Conservation (phyloP, 2,329 filamentous ascomycete species). For the Rhytidhysteron rufulum region DNA sequence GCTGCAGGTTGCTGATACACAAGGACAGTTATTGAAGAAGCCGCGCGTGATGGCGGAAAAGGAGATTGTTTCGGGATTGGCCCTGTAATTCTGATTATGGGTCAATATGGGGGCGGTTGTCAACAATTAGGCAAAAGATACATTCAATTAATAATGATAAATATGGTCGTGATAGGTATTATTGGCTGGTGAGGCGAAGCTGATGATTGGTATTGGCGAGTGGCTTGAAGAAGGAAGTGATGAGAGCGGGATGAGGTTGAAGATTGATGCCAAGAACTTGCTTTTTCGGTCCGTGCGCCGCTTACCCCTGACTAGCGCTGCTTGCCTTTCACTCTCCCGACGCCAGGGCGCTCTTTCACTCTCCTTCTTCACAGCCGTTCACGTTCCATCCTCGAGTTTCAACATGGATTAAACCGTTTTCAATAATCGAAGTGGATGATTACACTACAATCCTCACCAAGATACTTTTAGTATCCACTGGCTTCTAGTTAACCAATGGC, state of each 20-base stretch:
- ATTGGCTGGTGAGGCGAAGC: neutral
- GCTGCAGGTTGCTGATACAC: conserved; percentile 21
- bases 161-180: neutral
- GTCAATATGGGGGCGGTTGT: neutral
- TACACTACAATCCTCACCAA: too few relatives aligned
- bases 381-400: too few relatives aligned
- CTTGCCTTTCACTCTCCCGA: neutral
- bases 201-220: neutral
- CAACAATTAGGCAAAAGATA: neutral
- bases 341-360: too few relatives aligned
- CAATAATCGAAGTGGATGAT: too few relatives aligned
- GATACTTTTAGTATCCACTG: too few relatives aligned
- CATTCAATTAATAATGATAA: neutral
- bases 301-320: too few relatives aligned
- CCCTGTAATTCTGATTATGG: too few relatives aligned
- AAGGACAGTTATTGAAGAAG: conserved; percentile 15
- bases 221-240: neutral
- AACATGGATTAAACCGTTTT: too few relatives aligned
- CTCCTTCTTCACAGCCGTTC: too few relatives aligned
- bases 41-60: conserved; percentile 13
- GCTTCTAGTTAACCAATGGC: too few relatives aligned
- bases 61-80: conserved; percentile 9
- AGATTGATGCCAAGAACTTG: neutral
- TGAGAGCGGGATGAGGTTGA: neutral
- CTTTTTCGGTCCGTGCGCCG: too few relatives aligned